Evolutionary conservation across 305 asterid genomes (phyloP).

Genomic region (Salvia sclarea): DNA sequence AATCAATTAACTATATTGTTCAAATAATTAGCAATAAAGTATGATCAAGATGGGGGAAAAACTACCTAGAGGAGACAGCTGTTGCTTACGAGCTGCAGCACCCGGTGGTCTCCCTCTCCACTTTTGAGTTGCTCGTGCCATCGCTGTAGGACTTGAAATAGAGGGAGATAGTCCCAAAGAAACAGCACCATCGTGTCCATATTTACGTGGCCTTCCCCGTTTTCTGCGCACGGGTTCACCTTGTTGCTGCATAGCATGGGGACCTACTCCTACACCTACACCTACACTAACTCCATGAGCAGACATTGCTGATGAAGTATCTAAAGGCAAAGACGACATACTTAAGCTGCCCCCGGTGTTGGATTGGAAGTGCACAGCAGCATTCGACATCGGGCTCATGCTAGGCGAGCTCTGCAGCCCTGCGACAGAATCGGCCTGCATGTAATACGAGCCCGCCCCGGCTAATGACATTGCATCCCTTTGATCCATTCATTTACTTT

Average conservation of each 20-base stretch:
- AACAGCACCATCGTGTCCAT: constrained; percentile 63
- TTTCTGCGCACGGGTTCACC: constrained; percentile 74
- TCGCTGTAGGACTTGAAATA: constrained; percentile 44
- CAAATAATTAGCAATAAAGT: no score
- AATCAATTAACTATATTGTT: no score
- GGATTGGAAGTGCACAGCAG: constrained; percentile 51
- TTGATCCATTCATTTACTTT: constrained; percentile 66
- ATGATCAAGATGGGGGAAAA: not conserved
- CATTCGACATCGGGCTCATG: constrained; percentile 53
- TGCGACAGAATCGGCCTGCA: constrained; percentile 53
- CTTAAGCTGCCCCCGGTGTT: constrained; percentile 48
- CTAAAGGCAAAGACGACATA: constrained; percentile 50
- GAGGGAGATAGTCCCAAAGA: constrained; percentile 51
- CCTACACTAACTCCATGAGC: constrained; percentile 52
- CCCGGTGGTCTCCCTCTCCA: constrained; percentile 79
- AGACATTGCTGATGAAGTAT: constrained; percentile 56
- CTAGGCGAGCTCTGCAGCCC: constrained; percentile 57
- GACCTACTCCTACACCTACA: constrained; percentile 50
- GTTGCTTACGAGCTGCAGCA: constrained; percentile 45
- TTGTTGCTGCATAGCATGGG: constrained; percentile 53
- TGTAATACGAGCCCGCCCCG: constrained; percentile 60
- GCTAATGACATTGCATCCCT: constrained; percentile 62
- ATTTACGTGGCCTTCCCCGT: constrained; percentile 81
- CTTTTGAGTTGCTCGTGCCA: constrained; percentile 49
- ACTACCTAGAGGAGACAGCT: constrained; percentile 49